Base-by-base conservation (phyloP, 148 eudicot species). In the Polygonum aviculare region DNA sequence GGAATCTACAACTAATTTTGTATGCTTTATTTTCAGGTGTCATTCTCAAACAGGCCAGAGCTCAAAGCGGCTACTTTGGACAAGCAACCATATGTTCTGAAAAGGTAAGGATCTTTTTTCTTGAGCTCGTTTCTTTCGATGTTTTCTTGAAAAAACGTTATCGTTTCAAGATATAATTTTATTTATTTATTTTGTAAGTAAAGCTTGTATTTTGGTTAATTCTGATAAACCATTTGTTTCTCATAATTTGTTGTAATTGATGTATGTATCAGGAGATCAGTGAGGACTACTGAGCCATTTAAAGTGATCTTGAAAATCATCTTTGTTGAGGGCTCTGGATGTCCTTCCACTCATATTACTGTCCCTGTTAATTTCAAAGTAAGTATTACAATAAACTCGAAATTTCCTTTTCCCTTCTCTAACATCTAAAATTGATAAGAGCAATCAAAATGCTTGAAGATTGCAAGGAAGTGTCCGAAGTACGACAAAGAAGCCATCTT, bases 331-430 rank as follows among this genome's bases (percentile, higher is more conserved):
- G 94, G 97, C 79, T 91, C 97, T 74, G 85, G 86, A 78, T 91
- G 98, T 79, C 78, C 79, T 60, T 74, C 12, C 79, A 84, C 80
- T 74, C 81, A 77, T 40, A 88, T 94, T 60, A 81, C 76, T 44
- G 77, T 90, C 78, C 93, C 95, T 3, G 85, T 94, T 80, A 86
- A 94, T 81, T 94, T 94, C 77, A 84, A 82, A 88, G 98, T 94
- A 78, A 83, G 72, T 38, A 35, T 35, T 36, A 36, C 6, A 38
- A 35, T 67, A 36, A 26, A 60, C 36, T 60, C 38, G 9, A 60
- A 51, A 14, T 51, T 51, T 16, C 33, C 12, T 22, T 22, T 9
- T 10, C 14, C 36, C 69, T 60, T 22, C 36, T 60, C 36, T 60
- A 15, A 26, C 15, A 60, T 60, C 69, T 12, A 60, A 31, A 60